Conservation (phyloP, 306 rosid genomes). For the Prosopis cineraria region DNA sequence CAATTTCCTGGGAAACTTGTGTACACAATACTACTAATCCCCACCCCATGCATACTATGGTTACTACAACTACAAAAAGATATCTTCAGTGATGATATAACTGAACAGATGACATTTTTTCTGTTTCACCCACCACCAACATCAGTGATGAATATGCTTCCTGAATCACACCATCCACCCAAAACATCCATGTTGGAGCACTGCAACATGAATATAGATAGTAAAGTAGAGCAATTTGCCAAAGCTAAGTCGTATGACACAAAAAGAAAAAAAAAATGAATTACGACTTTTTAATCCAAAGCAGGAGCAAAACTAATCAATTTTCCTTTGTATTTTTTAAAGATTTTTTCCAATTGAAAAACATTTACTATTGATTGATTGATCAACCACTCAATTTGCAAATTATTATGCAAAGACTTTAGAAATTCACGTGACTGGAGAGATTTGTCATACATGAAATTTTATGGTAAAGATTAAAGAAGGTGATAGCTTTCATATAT, state of each 20-base stretch:
- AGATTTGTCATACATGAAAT: not conserved
- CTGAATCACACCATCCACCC: slow-evolving; percentile 94
- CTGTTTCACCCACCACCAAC: slow-evolving; percentile 41
- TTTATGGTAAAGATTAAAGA: not conserved
- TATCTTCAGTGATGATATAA: slow-evolving; percentile 20
- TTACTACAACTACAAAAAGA: slow-evolving; percentile 8
- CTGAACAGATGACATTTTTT: slow-evolving; percentile 9
- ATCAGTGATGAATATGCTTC: slow-evolving; percentile 73
- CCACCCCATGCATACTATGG: not conserved
- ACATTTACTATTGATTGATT: not conserved
- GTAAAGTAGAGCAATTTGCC: slow-evolving; percentile 24
- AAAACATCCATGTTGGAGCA: slow-evolving; percentile 70
- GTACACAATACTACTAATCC: not conserved
- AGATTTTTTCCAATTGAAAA: too few species aligned
- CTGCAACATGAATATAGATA: slow-evolving; percentile 51
- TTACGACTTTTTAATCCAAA: not conserved
- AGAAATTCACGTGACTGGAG: not conserved
- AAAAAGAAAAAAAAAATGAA: not conserved
- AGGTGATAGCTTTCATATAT: not conserved
- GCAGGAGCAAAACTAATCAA: not conserved
- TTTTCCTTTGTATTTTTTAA: not conserved
- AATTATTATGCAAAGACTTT: not conserved
- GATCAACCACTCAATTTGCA: not conserved
- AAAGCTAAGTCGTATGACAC: not conserved
- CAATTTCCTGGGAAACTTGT: not conserved